These are phyloP conservation scores for Parsonsia alboflavescens DNA, from an alignment of 257 asterid species.

Conservation along the genomic window DNA sequence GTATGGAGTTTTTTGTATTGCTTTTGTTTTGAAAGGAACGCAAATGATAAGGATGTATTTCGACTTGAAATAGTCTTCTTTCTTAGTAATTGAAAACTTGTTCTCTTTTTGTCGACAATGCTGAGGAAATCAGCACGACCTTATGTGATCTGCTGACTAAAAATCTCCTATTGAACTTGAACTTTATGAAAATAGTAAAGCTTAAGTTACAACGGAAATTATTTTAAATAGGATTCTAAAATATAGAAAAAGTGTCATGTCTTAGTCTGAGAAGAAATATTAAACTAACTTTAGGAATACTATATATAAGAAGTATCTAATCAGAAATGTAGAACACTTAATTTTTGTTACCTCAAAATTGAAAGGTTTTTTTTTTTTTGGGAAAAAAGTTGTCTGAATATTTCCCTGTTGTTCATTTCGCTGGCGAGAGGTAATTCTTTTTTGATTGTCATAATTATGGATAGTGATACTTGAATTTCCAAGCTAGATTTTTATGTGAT, in stretches of 20 bases:
- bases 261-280: background rate
- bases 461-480: background rate
- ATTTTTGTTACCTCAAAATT: background rate
- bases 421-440: background rate
- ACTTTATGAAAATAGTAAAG: background rate
- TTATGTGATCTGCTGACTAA: background rate
- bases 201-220: background rate
- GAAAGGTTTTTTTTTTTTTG: background rate
- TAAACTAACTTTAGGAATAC: background rate
- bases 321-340: background rate
- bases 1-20: background rate
- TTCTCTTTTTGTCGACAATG: background rate
- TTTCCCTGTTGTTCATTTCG: background rate
- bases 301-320: background rate
- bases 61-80: background rate
- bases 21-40: background rate
- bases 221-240: background rate
- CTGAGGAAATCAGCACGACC: background rate
- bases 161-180: background rate
- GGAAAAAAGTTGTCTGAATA: background rate
- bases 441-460: background rate
- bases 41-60: background rate
- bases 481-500: background rate
- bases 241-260: background rate
- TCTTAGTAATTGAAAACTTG: background rate